Percentiles rank a stretch among this genome's conserved stretches.
Evolutionary conservation across 441 rosid genomes (phyloP).

Genomic region (Theobroma grandiflorum): DNA sequence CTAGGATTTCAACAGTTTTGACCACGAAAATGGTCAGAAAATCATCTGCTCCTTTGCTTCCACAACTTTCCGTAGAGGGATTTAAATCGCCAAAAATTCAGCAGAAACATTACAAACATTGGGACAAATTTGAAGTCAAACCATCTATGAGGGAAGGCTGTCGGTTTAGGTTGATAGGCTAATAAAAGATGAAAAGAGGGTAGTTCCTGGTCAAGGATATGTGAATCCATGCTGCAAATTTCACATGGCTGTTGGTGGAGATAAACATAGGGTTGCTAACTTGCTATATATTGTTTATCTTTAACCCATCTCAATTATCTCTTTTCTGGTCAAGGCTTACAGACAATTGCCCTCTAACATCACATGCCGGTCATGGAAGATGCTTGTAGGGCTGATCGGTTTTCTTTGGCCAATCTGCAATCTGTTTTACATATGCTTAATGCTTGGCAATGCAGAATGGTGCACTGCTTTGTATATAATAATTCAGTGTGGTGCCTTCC

Average conservation of each 20-base stretch:
- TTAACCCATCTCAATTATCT: too few species aligned
- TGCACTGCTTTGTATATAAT: too few species aligned
- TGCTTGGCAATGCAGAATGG: too few species aligned
- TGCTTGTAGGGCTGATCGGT: not conserved
- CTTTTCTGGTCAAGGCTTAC: not conserved
- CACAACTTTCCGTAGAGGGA: not conserved
- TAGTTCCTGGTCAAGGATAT: not conserved
- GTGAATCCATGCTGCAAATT: not conserved
- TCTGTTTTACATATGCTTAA: not conserved
- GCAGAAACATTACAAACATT: not conserved
- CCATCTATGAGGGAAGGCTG: not conserved
- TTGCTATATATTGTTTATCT: not conserved
- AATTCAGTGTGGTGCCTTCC: too few species aligned
- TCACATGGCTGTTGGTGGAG: not conserved
- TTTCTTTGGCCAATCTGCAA: not conserved
- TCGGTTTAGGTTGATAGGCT: conserved; percentile 7
- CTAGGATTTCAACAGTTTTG: not conserved
- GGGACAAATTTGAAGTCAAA: conserved; percentile 4
- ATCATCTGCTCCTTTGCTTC: not conserved
- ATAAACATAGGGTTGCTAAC: not conserved
- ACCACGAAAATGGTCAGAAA: not conserved
- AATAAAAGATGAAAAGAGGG: not conserved
- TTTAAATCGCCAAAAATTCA: not conserved
- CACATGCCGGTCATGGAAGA: not conserved
- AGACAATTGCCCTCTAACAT: not conserved